phyloP scores from a whole-genome alignment of 805 yeast species.

The Wickerhamiella alocasiicola region DNA sequence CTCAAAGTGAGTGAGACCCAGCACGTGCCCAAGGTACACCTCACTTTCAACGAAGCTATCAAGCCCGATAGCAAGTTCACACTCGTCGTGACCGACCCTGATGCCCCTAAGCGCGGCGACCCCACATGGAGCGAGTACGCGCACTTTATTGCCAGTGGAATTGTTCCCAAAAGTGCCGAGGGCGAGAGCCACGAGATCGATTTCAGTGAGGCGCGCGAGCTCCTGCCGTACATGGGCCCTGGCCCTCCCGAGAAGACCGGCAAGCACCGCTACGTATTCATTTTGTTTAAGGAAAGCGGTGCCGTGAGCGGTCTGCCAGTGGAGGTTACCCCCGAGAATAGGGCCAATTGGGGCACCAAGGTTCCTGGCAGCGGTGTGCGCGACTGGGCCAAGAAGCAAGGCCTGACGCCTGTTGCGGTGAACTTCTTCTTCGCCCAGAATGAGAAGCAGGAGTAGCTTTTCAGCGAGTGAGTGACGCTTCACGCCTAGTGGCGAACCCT shows the following conservation, averaged over 20 bases:
- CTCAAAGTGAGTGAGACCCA: constrained; percentile 56
- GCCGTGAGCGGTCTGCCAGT: constrained; percentile 11
- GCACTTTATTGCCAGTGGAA: constrained; percentile 48
- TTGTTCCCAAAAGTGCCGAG: constrained; percentile 23
- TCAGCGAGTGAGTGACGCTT: background rate
- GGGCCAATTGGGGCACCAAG: constrained; percentile 82
- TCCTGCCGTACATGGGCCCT: constrained; percentile 62
- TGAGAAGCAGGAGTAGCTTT: constrained; percentile 18
- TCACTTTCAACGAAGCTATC: constrained; percentile 43
- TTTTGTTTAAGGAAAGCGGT: constrained; percentile 57
- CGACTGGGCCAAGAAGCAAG: constrained; percentile 52
- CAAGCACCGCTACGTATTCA: constrained; percentile 72
- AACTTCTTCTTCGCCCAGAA: constrained; percentile 80
- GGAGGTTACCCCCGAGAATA: constrained; percentile 28
- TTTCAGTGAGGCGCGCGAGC: constrained; percentile 30
- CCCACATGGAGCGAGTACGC: constrained; percentile 80
- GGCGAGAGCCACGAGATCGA: constrained; percentile 23
- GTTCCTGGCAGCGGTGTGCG: constrained; percentile 64
- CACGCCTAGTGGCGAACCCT: too few relatives aligned
- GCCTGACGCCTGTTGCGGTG: constrained; percentile 51
- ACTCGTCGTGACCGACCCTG: constrained; percentile 80
- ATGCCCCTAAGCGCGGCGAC: constrained; percentile 77
- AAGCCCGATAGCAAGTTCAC: constrained; percentile 44
- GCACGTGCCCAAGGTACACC: constrained; percentile 49
- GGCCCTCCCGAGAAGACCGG: constrained; percentile 86